Evolutionary conservation across 257 asterid genomes (phyloP).

Genomic region (Avicennia marina): DNA sequence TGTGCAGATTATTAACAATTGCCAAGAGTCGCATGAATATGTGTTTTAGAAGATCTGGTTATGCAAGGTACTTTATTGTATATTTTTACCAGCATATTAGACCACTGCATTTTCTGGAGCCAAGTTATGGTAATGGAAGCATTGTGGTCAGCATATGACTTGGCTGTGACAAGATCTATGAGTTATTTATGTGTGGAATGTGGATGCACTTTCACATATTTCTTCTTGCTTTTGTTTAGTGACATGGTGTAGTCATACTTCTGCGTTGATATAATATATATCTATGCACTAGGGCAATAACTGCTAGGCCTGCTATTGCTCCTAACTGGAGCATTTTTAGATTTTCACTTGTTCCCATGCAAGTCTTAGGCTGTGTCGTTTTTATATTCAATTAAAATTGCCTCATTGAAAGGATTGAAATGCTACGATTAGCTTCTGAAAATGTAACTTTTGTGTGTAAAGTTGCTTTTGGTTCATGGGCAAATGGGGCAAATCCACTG

Average conservation of each 20-base stretch:
- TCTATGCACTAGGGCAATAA: too few species aligned
- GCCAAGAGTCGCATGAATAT: background rate
- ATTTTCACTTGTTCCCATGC: background rate
- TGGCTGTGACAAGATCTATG: conserved; percentile 15
- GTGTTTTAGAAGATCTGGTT: background rate
- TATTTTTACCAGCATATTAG: background rate
- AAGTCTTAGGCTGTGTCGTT: background rate
- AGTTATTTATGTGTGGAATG: background rate
- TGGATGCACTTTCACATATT: too few species aligned
- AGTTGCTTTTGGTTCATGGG: too few species aligned
- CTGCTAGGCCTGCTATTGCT: too few species aligned
- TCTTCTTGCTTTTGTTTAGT: background rate
- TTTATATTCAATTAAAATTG: background rate
- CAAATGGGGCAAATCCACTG: too few species aligned
- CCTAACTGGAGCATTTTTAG: background rate
- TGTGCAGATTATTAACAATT: conserved; percentile 3
- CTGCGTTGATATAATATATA: too few species aligned
- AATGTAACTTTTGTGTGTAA: too few species aligned
- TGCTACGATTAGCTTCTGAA: too few species aligned
- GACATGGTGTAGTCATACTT: background rate
- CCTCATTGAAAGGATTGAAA: background rate
- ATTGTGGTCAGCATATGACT: conserved; percentile 27
- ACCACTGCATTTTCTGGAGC: conserved; percentile 2
- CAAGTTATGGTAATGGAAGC: background rate
- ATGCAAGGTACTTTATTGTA: background rate